These are phyloP conservation scores for Talaromyces funiculosus DNA, from an alignment of 2,329 filamentous ascomycete species.

Conservation along the genomic window DNA sequence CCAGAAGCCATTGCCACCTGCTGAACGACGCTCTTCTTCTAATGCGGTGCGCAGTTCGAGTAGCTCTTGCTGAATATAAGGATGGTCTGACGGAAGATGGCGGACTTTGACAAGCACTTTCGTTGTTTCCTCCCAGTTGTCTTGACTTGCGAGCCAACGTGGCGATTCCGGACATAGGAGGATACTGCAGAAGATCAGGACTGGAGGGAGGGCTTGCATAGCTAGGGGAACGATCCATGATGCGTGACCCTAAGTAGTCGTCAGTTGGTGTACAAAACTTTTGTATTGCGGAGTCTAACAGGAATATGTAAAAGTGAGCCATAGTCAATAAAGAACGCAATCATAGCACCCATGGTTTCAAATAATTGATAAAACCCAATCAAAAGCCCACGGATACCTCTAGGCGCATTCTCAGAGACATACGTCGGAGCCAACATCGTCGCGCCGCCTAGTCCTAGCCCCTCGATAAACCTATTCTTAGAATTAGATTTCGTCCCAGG, in stretches of 20 bases:
- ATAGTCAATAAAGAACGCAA: conserved; percentile 37
- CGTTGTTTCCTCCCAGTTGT: conserved; percentile 59
- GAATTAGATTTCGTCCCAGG: too few species aligned
- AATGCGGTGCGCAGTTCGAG: conserved; percentile 37
- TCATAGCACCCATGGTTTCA: conserved; percentile 48
- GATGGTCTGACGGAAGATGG: conserved; percentile 45
- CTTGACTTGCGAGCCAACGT: conserved; percentile 59
- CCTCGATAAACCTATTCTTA: background rate
- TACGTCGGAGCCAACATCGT: conserved; percentile 54
- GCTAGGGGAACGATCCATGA: conserved; percentile 56
- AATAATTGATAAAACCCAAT: conserved; percentile 47
- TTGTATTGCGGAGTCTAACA: conserved; percentile 24
- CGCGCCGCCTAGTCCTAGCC: conserved; percentile 33
- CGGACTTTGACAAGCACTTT: conserved; percentile 51
- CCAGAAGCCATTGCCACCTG: conserved; percentile 25
- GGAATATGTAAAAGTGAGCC: conserved; percentile 43
- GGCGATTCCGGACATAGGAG: conserved; percentile 55
- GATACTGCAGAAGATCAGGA: conserved; percentile 21
- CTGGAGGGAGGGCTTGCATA: conserved; percentile 58
- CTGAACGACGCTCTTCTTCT: background rate
- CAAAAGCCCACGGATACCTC: conserved; percentile 52
- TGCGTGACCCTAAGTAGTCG: conserved; percentile 31
- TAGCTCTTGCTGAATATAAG: conserved; percentile 48
- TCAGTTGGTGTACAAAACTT: conserved; percentile 22
- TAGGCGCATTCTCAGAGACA: conserved; percentile 53